Evolutionary conservation across 2,329 filamentous ascomycete species (phyloP), one percentile per base, ranked within the genome.

Genomic region (Paraphoma sp.): DNA sequence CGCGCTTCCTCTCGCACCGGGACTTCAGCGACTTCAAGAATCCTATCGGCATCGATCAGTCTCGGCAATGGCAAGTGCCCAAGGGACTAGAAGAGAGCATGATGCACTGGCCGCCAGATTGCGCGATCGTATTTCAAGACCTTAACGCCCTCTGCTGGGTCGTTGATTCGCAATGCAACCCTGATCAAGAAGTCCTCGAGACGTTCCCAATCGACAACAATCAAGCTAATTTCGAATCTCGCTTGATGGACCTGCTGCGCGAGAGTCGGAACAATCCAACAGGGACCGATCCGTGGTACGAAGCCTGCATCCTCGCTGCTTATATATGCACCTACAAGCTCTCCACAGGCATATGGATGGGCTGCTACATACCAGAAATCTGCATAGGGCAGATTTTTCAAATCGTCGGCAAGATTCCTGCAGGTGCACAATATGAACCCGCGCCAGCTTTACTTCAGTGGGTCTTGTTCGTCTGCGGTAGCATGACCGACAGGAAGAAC

Each of bases 311-410:
- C 38, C 58, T 62, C 38, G 60, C 53, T 1, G 38, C 49, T 9
- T 63, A 62, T 38, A 45, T 64, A 4, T 57, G 57, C 50, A 65
- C 60, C 11, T 65, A 63, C 41, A 65, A 62, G 11, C 31, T 67
- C 16, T 67, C 56, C 0, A 61, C 56, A 9, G 54, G 59, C 5
- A 63, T 65, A 17, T 67, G 64, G 64, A 53, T 60, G 29, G 58
- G 64, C 5, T 59, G 56, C 36, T 65, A 56, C 31, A 59, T 62
- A 12, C 64, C 62, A 6, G 64, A 63, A 29, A 56, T 52, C 12
- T 64, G 57, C 42, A 57, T 61, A 18, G 45, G 51, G 17, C 57
- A 59, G 44, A 41, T 62, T 6, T 54, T 63, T 23, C 36, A 48
- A 33, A 18, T 59, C 11, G n/a, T 64, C 7, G 23, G 42, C 8